Evolutionary conservation across 164 flowering plant genomes (phyloP).

Genomic region (Platanus orientalis): DNA sequence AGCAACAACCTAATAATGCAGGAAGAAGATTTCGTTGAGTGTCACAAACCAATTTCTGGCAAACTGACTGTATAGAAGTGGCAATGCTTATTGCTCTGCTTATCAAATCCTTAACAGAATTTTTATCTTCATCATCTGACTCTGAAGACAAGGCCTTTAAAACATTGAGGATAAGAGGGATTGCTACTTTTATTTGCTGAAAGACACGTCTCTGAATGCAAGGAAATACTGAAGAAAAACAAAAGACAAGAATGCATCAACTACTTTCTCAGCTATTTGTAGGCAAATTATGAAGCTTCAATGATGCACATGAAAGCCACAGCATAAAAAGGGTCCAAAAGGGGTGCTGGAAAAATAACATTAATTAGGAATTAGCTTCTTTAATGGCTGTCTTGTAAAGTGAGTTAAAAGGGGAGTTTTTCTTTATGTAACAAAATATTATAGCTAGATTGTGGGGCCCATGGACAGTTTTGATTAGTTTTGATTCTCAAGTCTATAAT

Average conservation of each 20-base stretch:
- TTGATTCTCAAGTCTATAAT: too few relatives aligned
- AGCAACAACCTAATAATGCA: constrained; percentile 9
- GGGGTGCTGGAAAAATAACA: too few relatives aligned
- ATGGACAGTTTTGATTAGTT: too few relatives aligned
- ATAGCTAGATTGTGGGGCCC: too few relatives aligned
- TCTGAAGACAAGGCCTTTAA: constrained; percentile 27
- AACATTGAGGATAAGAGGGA: constrained; percentile 41
- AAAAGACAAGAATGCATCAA: constrained; percentile 5
- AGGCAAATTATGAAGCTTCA: background rate
- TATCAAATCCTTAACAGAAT: constrained; percentile 33
- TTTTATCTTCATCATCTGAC: constrained; percentile 31
- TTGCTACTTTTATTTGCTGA: constrained; percentile 57
- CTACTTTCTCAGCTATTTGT: background rate
- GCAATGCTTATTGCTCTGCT: constrained; percentile 50
- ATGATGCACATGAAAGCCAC: too few relatives aligned
- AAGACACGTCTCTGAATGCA: constrained; percentile 64
- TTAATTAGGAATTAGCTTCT: too few relatives aligned
- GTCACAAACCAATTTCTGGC: constrained; percentile 56
- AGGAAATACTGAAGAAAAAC: constrained; percentile 48
- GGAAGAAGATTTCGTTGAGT: constrained; percentile 2
- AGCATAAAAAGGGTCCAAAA: too few relatives aligned
- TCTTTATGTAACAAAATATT: too few relatives aligned
- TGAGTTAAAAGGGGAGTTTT: too few relatives aligned
- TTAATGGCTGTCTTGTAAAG: too few relatives aligned
- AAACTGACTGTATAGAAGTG: constrained; percentile 46